Base-by-base conservation (phyloP, 768 basidiomycete genomes). In the Lactarius evosmus region DNA sequence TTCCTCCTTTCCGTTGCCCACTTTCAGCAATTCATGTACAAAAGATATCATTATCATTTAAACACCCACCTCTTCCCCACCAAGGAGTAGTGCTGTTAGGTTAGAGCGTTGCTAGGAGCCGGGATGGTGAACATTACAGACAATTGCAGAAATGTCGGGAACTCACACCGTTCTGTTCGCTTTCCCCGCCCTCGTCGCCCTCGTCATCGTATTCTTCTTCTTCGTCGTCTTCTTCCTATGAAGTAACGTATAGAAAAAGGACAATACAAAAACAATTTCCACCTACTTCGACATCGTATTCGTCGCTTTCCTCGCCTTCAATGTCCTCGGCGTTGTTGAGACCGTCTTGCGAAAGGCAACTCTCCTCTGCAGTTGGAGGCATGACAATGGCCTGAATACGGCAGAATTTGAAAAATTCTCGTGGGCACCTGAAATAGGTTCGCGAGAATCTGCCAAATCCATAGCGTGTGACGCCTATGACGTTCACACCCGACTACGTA, bases 251-350 rank as follows among this genome's bases (percentile, higher is more conserved):
- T 29, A 25, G 27, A 12, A 4, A 14, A 49, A 30, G 36, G 17
- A 4, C 27, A n/a, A 12, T 25, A n/a, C 17, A 51, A 53, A 49
- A 5, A 22, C 33, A 19, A 53, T 25, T 17, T 8, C 9, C 17
- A 12, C 64, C 25, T 25, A 65, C 64, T 55, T 60, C 64, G 7
- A 57, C 16, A 3, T 65, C 64, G 25, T 65, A 65, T 11, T 65
- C 64, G 14, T 65, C 64, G 22, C 60, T 61, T 52, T 65, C 64
- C 33, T 65, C 64, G 5, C 2, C 64, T 49, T 65, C 58, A 16
- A n/a, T 22, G 4, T 64, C 49, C 29, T 41, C 60, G 27, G 30
- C 12, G 16, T 50, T 49, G 19, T 52, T 30, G 25, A 22, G 46
- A 38, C 19, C 6, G 25, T 34, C 30, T 29, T 38, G 46, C 34